phyloP scores from a whole-genome alignment of 1,284 basidiomycete genomes.

The Veloboletus limbatus region DNA sequence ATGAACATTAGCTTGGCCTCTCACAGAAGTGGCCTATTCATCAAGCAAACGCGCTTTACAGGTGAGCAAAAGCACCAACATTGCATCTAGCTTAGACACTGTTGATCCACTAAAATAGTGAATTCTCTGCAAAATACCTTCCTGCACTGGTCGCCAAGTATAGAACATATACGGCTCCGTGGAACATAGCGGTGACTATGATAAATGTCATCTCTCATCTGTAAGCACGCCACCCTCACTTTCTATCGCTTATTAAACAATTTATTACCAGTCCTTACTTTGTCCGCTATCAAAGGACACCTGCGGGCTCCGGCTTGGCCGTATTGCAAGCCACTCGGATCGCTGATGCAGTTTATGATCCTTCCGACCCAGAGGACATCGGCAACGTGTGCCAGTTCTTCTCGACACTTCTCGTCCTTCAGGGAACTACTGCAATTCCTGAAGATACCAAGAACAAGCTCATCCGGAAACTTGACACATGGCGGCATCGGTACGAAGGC shows the following conservation, averaged over 20 bases:
- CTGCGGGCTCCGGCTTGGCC: conserved; percentile 33
- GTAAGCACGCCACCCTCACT: conserved; percentile 16
- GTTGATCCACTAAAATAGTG: conserved; percentile 22
- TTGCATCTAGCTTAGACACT: not conserved
- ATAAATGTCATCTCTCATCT: conserved; percentile 36
- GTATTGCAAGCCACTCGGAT: conserved; percentile 38
- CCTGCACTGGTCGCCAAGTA: conserved; percentile 34
- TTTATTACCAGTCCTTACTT: conserved; percentile 38
- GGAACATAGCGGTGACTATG: conserved; percentile 30
- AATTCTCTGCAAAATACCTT: conserved; percentile 40
- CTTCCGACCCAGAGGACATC: conserved; percentile 21
- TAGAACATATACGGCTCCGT: conserved; percentile 22
- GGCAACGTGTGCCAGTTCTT: conserved; percentile 41
- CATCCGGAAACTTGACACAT: conserved; percentile 30
- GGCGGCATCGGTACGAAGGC: conserved; percentile 30
- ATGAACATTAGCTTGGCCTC: conserved; percentile 23
- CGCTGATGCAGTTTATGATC: conserved; percentile 20
- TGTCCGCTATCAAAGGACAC: conserved; percentile 34
- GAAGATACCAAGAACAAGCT: conserved; percentile 32
- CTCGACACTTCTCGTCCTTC: conserved; percentile 38
- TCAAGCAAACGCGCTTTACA: conserved; percentile 21
- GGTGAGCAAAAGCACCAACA: conserved; percentile 8
- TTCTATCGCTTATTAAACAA: not conserved
- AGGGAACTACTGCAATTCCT: conserved; percentile 33
- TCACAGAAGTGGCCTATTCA: conserved; percentile 16